phyloP scores from a whole-genome alignment of 179 eudicot genomes.

The Spergularia azorica region DNA sequence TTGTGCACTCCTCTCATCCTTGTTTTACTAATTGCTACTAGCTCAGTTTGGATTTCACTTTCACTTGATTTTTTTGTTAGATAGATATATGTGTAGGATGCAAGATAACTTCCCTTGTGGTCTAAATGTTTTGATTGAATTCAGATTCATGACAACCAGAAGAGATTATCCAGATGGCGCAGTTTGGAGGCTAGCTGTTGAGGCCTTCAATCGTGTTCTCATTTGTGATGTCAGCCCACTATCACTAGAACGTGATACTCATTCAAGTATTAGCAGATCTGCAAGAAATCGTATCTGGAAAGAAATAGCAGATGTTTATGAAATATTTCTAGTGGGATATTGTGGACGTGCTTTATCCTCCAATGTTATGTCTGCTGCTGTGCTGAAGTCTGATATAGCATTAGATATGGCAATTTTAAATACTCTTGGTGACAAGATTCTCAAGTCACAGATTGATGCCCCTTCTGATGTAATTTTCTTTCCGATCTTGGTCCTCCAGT shows the following conservation, averaged over 20 bases:
- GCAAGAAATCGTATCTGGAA: conserved; percentile 86
- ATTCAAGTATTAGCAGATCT: conserved; percentile 44
- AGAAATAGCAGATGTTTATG: conserved; percentile 97
- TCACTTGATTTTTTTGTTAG: neutral
- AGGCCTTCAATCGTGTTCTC: conserved; percentile 78
- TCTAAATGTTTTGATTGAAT: neutral
- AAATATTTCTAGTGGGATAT: conserved; percentile 88
- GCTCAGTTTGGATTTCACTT: neutral
- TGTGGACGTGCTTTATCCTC: conserved; percentile 96
- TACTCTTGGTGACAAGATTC: conserved; percentile 78
- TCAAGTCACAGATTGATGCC: conserved; percentile 68
- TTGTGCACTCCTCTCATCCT: conserved; percentile 1
- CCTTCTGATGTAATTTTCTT: conserved; percentile 70
- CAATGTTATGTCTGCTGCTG: conserved; percentile 52
- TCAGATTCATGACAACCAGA: conserved; percentile 96
- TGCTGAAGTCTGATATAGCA: conserved; percentile 69
- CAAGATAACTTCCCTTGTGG: neutral
- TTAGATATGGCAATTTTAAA: conserved; percentile 83
- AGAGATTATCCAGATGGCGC: conserved; percentile 89
- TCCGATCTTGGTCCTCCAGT: neutral
- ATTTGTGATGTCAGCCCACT: conserved; percentile 56
- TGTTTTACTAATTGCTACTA: conserved; percentile 9
- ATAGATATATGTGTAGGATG: conserved; percentile 2
- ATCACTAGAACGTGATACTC: conserved; percentile 33
- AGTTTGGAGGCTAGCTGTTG: conserved; percentile 93